phyloP scores from a whole-genome alignment of 2,329 filamentous ascomycete genomes.

The Trichoderma gracile region DNA sequence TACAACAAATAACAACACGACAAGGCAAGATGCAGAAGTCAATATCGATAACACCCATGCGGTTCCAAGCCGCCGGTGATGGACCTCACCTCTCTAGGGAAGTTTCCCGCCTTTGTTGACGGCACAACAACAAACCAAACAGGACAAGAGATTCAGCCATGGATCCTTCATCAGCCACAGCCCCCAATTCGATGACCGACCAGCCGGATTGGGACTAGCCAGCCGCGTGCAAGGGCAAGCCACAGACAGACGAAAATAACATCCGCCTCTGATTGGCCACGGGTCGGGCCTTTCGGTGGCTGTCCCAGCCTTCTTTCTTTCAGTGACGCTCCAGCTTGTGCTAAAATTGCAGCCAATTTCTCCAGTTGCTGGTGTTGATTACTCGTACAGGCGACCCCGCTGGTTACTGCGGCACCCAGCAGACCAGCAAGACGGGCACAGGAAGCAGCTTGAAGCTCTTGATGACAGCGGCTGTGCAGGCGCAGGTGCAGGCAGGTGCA shows the following conservation, averaged over 20 bases:
- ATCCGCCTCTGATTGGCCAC: conserved; percentile 7
- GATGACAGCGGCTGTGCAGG: too few relatives aligned
- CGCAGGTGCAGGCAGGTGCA: too few relatives aligned
- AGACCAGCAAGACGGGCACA: not conserved
- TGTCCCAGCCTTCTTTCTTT: not conserved
- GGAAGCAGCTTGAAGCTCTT: too few relatives aligned
- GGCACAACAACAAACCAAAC: conserved; percentile 1
- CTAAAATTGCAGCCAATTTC: not conserved
- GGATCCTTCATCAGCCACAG: conserved; percentile 5
- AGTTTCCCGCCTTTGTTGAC: not conserved
- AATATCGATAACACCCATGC: not conserved
- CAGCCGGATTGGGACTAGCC: not conserved
- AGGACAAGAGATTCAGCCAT: not conserved
- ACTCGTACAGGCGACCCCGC: conserved; percentile 20
- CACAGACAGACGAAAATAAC: not conserved
- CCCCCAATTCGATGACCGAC: not conserved
- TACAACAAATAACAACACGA: not conserved
- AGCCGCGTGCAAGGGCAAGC: not conserved
- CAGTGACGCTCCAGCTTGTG: conserved; percentile 12
- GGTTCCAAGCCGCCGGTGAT: not conserved
- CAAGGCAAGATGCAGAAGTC: not conserved
- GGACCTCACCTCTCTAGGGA: not conserved
- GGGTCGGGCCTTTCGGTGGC: conserved; percentile 12
- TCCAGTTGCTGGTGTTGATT: too few relatives aligned
- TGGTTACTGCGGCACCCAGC: conserved; percentile 34